Evolutionary conservation across 2,329 filamentous ascomycete species (phyloP).

Genomic region (Trichoderma oligosporum): DNA sequence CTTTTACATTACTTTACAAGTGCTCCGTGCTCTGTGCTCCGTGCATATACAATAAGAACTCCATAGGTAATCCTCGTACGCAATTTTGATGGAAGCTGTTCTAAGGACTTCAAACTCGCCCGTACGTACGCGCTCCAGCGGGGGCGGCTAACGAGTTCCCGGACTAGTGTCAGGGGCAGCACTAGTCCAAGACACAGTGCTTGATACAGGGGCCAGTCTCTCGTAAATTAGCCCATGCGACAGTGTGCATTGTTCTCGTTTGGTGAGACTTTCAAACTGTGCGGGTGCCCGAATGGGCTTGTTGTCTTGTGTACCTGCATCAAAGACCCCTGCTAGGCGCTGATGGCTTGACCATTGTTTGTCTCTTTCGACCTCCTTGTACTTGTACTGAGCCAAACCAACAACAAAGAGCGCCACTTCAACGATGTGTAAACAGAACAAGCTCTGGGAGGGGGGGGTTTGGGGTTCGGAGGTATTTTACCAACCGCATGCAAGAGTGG

Average conservation of each 20-base stretch:
- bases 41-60: too few relatives aligned
- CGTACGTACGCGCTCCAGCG: slow-evolving; percentile 5
- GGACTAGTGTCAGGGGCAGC: slow-evolving; percentile 26
- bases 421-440: too few relatives aligned
- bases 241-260: not conserved
- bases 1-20: too few relatives aligned
- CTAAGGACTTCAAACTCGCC: not conserved
- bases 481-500: too few relatives aligned
- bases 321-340: slow-evolving; percentile 18
- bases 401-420: not conserved
- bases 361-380: slow-evolving; percentile 2
- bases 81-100: not conserved
- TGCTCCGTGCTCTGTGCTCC: too few relatives aligned
- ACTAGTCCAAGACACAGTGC: slow-evolving; percentile 10
- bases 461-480: too few relatives aligned
- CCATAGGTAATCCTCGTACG: not conserved
- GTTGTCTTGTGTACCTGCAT: slow-evolving; percentile 12
- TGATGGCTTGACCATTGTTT: slow-evolving; percentile 3
- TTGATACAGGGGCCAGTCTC: not conserved
- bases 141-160: slow-evolving; percentile 15
- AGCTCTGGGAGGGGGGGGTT: too few relatives aligned
- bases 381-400: too few relatives aligned
- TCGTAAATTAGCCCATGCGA: not conserved
- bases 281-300: not conserved
- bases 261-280: not conserved